Conservation (phyloP, 2,329 filamentous ascomycete genomes). For the Cadophora gregata region DNA sequence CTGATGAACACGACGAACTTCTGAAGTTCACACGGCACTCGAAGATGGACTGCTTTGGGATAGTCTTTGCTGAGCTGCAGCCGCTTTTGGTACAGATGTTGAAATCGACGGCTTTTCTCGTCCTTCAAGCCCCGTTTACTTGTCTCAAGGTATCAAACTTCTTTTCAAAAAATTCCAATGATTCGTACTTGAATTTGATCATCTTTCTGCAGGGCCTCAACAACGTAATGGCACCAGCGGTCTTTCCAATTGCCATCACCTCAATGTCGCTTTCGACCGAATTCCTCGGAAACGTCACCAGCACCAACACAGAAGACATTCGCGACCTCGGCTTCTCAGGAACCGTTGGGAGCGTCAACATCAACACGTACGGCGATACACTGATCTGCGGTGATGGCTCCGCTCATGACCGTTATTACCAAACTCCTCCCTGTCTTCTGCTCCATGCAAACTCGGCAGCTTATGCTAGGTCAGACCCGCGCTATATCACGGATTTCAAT, state of each 20-base stretch:
- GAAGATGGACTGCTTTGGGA: background rate
- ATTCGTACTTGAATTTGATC: background rate
- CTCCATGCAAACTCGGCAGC: constrained; percentile 13
- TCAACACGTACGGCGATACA: constrained; percentile 22
- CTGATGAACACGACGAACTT: background rate
- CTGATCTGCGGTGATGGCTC: constrained; percentile 21
- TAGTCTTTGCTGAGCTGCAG: background rate
- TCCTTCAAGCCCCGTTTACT: background rate
- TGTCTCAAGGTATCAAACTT: background rate
- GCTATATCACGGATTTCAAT: constrained; percentile 18
- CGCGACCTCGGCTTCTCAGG: constrained; percentile 24
- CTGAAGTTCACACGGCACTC: background rate
- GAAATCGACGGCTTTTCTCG: background rate
- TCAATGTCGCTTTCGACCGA: background rate
- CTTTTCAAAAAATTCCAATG: background rate
- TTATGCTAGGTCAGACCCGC: background rate
- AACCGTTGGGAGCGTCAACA: background rate
- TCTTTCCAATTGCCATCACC: background rate
- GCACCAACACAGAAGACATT: constrained; percentile 21
- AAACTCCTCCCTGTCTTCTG: background rate
- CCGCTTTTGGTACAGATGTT: background rate
- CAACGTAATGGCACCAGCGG: background rate
- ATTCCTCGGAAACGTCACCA: constrained; percentile 21
- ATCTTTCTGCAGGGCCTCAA: background rate
- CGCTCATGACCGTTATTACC: background rate